Conservation (phyloP, 306 rosid species). For the Luffa acutangula region DNA sequence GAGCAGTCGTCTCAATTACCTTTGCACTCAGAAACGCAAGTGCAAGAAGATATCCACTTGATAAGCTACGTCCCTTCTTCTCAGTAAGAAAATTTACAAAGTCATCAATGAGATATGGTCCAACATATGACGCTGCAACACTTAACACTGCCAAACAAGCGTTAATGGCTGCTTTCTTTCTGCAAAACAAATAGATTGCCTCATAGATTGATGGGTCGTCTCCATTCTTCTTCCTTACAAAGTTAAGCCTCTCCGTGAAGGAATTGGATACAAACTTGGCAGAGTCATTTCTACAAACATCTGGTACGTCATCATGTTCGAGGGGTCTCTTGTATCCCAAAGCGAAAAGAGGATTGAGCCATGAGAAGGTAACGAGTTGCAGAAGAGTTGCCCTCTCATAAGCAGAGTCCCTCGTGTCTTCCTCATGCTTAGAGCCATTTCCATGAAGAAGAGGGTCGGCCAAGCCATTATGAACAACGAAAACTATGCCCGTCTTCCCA, state of each 20-base stretch:
- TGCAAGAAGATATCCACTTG: constrained; percentile 60
- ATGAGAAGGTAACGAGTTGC: constrained; percentile 70
- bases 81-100: constrained; percentile 53
- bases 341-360: constrained; percentile 81
- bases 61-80: constrained; percentile 35
- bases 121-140: constrained; percentile 83
- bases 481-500: constrained; percentile 49
- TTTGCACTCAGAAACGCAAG: constrained; percentile 64
- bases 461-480: constrained; percentile 19
- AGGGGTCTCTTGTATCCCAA: constrained; percentile 62
- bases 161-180: constrained; percentile 70
- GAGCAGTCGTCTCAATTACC: constrained; percentile 66
- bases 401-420: constrained; percentile 29
- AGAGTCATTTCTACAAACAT: constrained; percentile 56
- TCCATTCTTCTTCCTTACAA: constrained; percentile 44
- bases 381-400: constrained; percentile 56
- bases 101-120: constrained; percentile 83
- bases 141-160: constrained; percentile 52
- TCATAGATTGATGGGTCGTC: constrained; percentile 53
- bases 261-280: constrained; percentile 41
- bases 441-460: constrained; percentile 56
- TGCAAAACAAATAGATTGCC: constrained; percentile 42
- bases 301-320: constrained; percentile 56
- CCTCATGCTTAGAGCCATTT: constrained; percentile 23
- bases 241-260: constrained; percentile 42